phyloP scores from a whole-genome alignment of 1,284 basidiomycete species.

The Boletus semigastroideus region DNA sequence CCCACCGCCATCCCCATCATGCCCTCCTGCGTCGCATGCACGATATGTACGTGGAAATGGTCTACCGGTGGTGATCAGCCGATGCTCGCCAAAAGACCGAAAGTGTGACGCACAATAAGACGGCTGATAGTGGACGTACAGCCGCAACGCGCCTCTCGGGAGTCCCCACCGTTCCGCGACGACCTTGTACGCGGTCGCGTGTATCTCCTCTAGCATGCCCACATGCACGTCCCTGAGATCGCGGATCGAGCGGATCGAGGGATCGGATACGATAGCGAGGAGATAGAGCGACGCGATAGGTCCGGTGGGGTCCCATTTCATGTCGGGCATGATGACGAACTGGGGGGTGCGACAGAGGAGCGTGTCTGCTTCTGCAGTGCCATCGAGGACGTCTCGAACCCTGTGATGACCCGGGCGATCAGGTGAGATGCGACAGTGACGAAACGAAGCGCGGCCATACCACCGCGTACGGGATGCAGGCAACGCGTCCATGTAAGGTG shows the following conservation, averaged over 20 bases:
- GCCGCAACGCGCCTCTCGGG: constrained; percentile 57
- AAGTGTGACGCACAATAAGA: constrained; percentile 76
- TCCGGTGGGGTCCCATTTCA: constrained; percentile 91
- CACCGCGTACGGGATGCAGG: constrained; percentile 79
- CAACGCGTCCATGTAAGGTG: constrained; percentile 77
- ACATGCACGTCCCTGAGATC: constrained; percentile 54
- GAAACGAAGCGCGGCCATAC: constrained; percentile 38
- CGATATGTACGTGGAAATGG: constrained; percentile 95
- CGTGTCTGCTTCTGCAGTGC: constrained; percentile 70
- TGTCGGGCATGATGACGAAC: constrained; percentile 86
- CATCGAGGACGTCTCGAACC: constrained; percentile 86
- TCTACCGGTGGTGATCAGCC: constrained; percentile 48
- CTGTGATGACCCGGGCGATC: constrained; percentile 42
- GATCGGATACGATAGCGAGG: constrained; percentile 63
- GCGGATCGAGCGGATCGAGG: constrained; percentile 56
- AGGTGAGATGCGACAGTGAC: not conserved
- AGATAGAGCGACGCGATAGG: constrained; percentile 66
- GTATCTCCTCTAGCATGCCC: constrained; percentile 68
- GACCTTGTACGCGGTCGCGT: constrained; percentile 49
- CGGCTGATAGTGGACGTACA: constrained; percentile 95
- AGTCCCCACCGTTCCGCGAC: constrained; percentile 67
- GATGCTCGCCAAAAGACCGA: no score
- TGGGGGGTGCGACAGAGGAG: constrained; percentile 20
- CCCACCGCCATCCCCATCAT: constrained; percentile 79
- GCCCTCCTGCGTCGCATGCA: constrained; percentile 65